These are phyloP conservation scores for Gamarada debralockiae DNA, from an alignment of 495 filamentous ascomycete species.

Conservation along the genomic window DNA sequence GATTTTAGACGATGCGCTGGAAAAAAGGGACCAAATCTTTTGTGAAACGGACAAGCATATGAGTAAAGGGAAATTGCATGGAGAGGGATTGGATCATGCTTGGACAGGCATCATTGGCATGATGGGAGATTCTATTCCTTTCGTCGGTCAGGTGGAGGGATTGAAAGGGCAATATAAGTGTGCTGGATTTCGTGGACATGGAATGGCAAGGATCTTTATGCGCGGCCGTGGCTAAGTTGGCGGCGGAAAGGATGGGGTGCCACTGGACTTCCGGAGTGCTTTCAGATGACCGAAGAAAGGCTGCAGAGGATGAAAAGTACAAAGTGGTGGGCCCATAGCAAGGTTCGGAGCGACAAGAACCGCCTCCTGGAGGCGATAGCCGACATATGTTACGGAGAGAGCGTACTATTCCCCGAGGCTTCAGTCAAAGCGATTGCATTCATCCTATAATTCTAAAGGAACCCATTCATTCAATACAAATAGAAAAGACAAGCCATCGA, in stretches of 20 bases:
- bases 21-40: slow-evolving; percentile 21
- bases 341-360: no score
- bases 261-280: slow-evolving; percentile 29
- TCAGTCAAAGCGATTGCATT: no score
- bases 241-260: slow-evolving; percentile 26
- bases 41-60: slow-evolving; percentile 16
- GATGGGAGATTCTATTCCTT: slow-evolving; percentile 29
- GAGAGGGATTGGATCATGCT: slow-evolving; percentile 24
- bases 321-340: no score
- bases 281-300: slow-evolving; percentile 23
- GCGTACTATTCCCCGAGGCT: no score
- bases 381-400: no score
- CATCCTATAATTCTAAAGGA: no score
- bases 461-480: no score
- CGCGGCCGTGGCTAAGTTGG: slow-evolving; percentile 24
- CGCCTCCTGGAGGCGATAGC: no score
- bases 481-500: no score
- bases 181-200: slow-evolving; percentile 30
- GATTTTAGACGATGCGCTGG: slow-evolving; percentile 21
- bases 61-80: no score
- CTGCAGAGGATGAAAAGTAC: slow-evolving; percentile 13
- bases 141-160: slow-evolving; percentile 21
- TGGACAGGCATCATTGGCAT: slow-evolving; percentile 31
- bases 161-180: slow-evolving; percentile 27
- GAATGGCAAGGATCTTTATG: slow-evolving; percentile 31